A percentile compares a stretch with the other conserved stretches of the same genome.
phyloP scores from a whole-genome alignment of 768 basidiomycete species.

The Nidularia pulvinata region DNA sequence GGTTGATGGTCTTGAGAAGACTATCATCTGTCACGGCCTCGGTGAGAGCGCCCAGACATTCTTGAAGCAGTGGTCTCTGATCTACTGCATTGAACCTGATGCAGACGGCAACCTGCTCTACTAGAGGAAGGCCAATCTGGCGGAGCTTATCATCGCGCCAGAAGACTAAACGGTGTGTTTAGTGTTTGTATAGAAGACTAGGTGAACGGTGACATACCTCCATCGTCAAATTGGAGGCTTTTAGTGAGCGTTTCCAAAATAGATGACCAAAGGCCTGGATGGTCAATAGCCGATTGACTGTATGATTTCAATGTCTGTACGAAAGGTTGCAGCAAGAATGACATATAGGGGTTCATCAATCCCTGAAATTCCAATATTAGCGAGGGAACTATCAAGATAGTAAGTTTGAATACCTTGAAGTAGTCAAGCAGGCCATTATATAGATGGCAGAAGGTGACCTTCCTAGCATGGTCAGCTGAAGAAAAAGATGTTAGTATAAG shows the following conservation, averaged over 20 bases:
- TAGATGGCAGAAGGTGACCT: conserved; percentile 72
- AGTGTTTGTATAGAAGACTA: not conserved
- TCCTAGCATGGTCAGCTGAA: conserved; percentile 41
- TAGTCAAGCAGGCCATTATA: conserved; percentile 77
- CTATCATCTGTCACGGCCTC: conserved; percentile 55
- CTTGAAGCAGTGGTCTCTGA: conserved; percentile 38
- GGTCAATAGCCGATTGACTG: conserved; percentile 21
- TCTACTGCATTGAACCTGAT: conserved; percentile 31
- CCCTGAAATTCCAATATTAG: conserved; percentile 36
- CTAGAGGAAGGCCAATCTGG: conserved; percentile 55
- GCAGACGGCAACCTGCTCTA: conserved; percentile 65
- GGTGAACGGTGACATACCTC: conserved; percentile 46
- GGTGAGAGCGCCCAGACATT: conserved; percentile 54
- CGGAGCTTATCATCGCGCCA: conserved; percentile 87
- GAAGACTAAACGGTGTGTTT: conserved; percentile 56
- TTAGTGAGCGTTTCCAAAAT: conserved; percentile 63
- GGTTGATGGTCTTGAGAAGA: conserved; percentile 80
- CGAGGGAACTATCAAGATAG: not conserved
- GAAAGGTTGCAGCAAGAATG: conserved; percentile 69
- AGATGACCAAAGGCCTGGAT: conserved; percentile 60
- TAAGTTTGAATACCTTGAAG: conserved; percentile 68
- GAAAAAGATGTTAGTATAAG: conserved; percentile 1
- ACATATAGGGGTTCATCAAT: conserved; percentile 92
- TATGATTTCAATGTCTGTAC: conserved; percentile 60
- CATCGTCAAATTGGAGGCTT: conserved; percentile 78